These are phyloP conservation scores for Pseudoneurospora amorphoporcata DNA, from an alignment of 495 filamentous ascomycete genomes.

Conservation along the genomic window DNA sequence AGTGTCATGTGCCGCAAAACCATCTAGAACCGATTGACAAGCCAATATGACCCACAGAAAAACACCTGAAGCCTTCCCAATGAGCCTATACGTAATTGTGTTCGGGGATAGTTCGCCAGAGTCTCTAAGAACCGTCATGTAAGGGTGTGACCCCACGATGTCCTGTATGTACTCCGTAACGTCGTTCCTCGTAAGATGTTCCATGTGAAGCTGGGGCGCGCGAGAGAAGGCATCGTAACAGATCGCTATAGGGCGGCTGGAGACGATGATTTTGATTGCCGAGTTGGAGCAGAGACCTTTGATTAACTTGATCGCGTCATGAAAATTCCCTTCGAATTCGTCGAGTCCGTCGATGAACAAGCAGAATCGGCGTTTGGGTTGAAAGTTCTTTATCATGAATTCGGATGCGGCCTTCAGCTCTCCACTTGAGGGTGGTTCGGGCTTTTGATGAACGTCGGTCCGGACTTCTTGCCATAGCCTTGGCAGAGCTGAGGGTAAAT, in stretches of 20 bases:
- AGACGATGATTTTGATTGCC: background rate
- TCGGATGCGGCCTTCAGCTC: background rate
- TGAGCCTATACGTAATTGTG: background rate
- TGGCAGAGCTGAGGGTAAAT: background rate
- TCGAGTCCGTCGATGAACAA: constrained; percentile 27
- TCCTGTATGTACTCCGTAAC: background rate
- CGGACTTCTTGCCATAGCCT: background rate
- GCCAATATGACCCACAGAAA: constrained; percentile 29
- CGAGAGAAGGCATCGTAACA: background rate
- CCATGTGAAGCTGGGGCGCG: background rate
- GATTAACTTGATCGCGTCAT: background rate
- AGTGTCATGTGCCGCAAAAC: constrained; percentile 9
- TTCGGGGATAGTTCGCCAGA: background rate
- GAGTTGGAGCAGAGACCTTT: background rate
- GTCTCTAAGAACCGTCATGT: background rate
- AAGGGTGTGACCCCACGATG: background rate
- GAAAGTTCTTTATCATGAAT: background rate
- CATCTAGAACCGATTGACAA: constrained; percentile 9
- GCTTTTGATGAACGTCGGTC: background rate
- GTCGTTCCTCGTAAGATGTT: background rate
- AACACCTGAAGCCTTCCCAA: constrained; percentile 24
- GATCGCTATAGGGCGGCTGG: background rate
- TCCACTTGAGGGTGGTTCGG: background rate
- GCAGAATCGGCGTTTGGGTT: constrained; percentile 2
- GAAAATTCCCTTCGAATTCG: constrained; percentile 13